Percentiles rank a stretch among this genome's conserved stretches.
Conservation (phyloP, 2,329 filamentous ascomycete genomes). For the Nannizzia gypsea region DNA sequence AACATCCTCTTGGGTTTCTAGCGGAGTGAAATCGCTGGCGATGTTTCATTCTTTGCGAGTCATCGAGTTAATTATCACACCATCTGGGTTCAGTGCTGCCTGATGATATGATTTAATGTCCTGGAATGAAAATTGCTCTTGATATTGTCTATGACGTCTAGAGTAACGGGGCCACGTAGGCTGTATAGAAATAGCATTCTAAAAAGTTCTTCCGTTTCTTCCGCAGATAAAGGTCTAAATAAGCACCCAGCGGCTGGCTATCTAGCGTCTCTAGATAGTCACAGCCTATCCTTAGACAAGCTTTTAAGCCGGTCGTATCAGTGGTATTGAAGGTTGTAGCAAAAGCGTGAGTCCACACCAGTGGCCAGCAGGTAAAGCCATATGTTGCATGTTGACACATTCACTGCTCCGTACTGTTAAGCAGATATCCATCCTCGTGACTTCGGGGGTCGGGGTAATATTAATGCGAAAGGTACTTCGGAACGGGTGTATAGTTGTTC, state of each 20-base stretch:
- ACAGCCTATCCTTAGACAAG: neutral
- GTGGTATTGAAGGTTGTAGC: neutral
- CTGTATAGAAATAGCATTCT: neutral
- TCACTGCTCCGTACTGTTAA: neutral
- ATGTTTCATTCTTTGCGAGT: no score
- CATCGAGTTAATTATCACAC: no score
- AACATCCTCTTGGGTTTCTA: no score
- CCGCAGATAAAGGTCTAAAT: neutral
- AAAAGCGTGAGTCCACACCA: neutral
- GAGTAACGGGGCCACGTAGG: neutral
- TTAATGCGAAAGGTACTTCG: neutral
- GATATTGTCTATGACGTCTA: neutral
- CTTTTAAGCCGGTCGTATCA: neutral
- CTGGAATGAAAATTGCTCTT: no score
- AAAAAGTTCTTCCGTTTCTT: conserved; percentile 1
- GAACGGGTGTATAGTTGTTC: no score
- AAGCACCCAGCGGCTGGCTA: neutral
- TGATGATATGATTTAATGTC: no score
- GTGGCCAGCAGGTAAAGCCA: neutral
- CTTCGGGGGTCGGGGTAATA: neutral
- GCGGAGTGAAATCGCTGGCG: no score
- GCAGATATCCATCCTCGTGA: neutral
- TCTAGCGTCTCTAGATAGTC: neutral
- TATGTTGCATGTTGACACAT: no score
- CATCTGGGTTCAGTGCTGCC: no score